Evolutionary conservation across 345 rosid genomes (phyloP).

Genomic region (Brassica rapa): DNA sequence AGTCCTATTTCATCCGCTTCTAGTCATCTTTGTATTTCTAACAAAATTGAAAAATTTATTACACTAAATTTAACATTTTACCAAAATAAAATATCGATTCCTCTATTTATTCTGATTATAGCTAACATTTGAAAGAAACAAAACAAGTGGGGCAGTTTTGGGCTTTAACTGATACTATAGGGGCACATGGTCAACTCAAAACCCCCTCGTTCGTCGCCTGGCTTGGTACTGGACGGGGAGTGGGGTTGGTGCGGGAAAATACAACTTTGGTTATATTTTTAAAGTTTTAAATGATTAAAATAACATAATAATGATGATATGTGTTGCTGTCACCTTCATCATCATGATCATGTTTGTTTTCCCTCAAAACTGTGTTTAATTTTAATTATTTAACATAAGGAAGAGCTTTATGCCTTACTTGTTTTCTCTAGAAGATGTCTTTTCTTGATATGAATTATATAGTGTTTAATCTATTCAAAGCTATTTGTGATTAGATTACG

Average conservation of each 20-base stretch:
- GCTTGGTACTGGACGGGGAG: constrained; percentile 19
- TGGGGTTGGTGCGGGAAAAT: constrained; percentile 31
- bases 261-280: constrained; percentile 19
- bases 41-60: too few relatives aligned
- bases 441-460: constrained; percentile 17
- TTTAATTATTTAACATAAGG: constrained; percentile 6
- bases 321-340: constrained; percentile 66
- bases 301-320: constrained; percentile 49
- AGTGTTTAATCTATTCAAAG: constrained; percentile 25
- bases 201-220: constrained; percentile 34
- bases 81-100: too few relatives aligned
- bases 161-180: background rate
- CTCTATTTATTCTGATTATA: background rate
- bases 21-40: too few relatives aligned
- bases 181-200: background rate
- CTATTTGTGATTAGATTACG: background rate
- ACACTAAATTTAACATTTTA: too few relatives aligned
- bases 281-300: constrained; percentile 29
- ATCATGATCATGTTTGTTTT: constrained; percentile 46
- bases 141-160: constrained; percentile 23
- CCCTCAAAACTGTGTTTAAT: background rate
- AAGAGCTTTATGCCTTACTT: constrained; percentile 21
- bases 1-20: too few relatives aligned
- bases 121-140: background rate
- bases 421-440: constrained; percentile 45